phyloP scores from a whole-genome alignment of 2,329 filamentous ascomycete species.

The Pseudogymnoascus sp. region DNA sequence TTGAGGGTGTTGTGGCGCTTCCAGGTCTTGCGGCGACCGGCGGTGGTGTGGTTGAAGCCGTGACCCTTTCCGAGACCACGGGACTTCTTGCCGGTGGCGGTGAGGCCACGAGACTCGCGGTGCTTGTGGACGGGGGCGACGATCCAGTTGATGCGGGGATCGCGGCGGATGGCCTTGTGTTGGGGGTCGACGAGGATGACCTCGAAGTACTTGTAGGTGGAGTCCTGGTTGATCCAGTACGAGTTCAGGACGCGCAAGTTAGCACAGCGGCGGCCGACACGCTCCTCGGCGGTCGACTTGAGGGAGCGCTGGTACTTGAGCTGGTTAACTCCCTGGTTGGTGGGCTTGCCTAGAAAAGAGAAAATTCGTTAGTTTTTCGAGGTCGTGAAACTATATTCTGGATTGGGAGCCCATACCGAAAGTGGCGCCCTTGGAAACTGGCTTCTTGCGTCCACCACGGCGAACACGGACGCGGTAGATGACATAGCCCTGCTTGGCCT shows the following conservation, averaged over 20 bases:
- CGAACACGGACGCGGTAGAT: slow-evolving; percentile 99
- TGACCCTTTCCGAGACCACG: slow-evolving; percentile 99
- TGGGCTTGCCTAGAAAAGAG: slow-evolving; percentile 79
- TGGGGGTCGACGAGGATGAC: slow-evolving; percentile 99
- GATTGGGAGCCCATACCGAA: slow-evolving; percentile 62
- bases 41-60: slow-evolving; percentile 96
- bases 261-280: slow-evolving; percentile 97
- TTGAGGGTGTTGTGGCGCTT: slow-evolving; percentile 99
- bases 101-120: slow-evolving; percentile 95
- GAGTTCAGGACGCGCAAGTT: slow-evolving; percentile 99
- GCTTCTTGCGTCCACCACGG: slow-evolving; percentile 97
- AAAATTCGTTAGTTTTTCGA: slow-evolving; percentile 17
- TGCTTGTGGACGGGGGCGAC: slow-evolving; percentile 99
- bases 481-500: slow-evolving; percentile 99
- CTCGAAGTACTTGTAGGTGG: slow-evolving; percentile 99
- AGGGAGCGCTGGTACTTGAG: slow-evolving; percentile 99
- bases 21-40: slow-evolving; percentile 99
- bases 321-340: slow-evolving; percentile 99
- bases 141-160: slow-evolving; percentile 99
- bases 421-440: slow-evolving; percentile 94
- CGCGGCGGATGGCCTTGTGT: slow-evolving; percentile 99
- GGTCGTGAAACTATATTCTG: background rate
- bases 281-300: slow-evolving; percentile 96
- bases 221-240: slow-evolving; percentile 99
- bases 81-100: slow-evolving; percentile 98